Percentiles rank a stretch among this genome's conserved stretches.
Conservation (phyloP, 257 asterid species). For the Solanum neorickii region DNA sequence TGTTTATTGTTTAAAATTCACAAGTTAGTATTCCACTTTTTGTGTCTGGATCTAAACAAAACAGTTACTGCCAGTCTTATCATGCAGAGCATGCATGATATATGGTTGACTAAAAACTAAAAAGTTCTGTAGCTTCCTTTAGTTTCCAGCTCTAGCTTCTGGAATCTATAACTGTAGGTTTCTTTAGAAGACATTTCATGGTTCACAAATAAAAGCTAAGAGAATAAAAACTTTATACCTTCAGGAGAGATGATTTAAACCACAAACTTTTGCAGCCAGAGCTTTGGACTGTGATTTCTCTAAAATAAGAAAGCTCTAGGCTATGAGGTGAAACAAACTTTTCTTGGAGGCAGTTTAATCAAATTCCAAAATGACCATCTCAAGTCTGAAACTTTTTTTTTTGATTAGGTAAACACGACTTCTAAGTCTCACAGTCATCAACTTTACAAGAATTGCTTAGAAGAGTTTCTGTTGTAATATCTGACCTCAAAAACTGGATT, state of each 20-base stretch:
- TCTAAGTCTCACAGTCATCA: not conserved
- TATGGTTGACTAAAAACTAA: not conserved
- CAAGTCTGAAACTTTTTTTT: not conserved
- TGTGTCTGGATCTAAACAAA: not conserved
- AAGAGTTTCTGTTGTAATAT: not conserved
- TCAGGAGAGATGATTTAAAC: not conserved
- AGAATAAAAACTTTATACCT: not conserved
- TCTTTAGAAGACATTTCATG: not conserved
- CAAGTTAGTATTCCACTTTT: not conserved
- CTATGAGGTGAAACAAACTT: not conserved
- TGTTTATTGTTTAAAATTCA: not conserved
- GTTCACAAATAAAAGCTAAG: not conserved
- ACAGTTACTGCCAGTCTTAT: not conserved
- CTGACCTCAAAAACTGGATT: not conserved
- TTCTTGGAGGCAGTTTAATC: not conserved
- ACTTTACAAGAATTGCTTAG: not conserved
- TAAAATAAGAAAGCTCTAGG: not conserved
- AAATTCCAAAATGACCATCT: not conserved
- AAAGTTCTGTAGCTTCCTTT: not conserved
- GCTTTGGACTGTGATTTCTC: not conserved
- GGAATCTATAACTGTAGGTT: not conserved
- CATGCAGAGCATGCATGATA: not conserved
- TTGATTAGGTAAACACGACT: not conserved
- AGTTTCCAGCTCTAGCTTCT: not conserved
- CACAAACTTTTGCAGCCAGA: not conserved